Percentiles rank a stretch among this genome's conserved stretches.
Conservation (phyloP, 2,329 filamentous ascomycete species). For the Phialophora expanda region DNA sequence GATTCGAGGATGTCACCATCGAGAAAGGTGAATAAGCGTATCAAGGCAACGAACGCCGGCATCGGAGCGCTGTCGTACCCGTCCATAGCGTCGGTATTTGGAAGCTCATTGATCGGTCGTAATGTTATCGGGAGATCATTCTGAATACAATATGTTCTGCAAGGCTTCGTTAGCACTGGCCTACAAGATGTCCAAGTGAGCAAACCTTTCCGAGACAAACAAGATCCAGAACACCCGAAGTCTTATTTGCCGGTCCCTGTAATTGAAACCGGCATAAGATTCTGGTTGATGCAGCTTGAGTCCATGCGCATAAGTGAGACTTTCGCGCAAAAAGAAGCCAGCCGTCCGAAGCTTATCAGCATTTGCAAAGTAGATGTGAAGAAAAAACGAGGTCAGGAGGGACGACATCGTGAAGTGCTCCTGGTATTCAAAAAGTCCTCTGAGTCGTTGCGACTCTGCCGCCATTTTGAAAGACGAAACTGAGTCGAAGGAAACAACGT, state of each 20-base stretch:
- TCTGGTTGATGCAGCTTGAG: conserved; percentile 55
- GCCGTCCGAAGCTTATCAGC: conserved; percentile 43
- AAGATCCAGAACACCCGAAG: conserved; percentile 56
- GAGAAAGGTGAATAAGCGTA: conserved; percentile 18
- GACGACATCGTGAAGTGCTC: conserved; percentile 31
- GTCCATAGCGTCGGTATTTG: not conserved
- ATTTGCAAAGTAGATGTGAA: conserved; percentile 58
- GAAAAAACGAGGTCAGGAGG: conserved; percentile 57
- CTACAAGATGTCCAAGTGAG: not conserved
- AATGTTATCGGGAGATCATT: conserved; percentile 13
- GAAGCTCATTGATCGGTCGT: conserved; percentile 8
- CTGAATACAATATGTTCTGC: conserved; percentile 17
- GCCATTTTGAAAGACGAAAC: conserved; percentile 12
- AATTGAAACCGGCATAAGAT: conserved; percentile 47
- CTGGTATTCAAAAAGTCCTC: conserved; percentile 16
- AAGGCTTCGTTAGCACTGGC: not conserved
- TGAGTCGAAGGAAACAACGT: not conserved
- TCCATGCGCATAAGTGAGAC: conserved; percentile 59
- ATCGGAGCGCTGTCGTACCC: conserved; percentile 11
- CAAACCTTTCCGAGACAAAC: conserved; percentile 52
- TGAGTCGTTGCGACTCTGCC: conserved; percentile 11
- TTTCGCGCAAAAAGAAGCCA: conserved; percentile 57
- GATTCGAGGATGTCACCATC: conserved; percentile 14
- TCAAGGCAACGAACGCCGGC: conserved; percentile 13
- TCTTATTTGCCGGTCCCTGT: conserved; percentile 53